These are phyloP conservation scores for Petunia secreta DNA, from an alignment of 257 asterid genomes.

Conservation along the genomic window DNA sequence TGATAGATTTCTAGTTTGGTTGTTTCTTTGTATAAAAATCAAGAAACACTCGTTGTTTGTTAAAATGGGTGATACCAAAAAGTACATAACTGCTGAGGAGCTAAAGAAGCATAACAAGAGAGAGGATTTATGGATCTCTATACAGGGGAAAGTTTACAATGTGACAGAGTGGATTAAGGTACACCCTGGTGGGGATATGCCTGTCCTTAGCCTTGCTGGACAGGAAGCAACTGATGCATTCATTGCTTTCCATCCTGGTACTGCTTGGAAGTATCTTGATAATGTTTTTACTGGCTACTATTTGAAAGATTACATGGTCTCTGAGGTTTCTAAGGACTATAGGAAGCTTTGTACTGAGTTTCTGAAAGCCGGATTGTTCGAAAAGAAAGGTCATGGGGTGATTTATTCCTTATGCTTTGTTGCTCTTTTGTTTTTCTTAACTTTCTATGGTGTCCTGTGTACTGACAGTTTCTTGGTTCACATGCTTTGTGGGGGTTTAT, in stretches of 20 bases:
- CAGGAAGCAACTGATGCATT: conserved; percentile 58
- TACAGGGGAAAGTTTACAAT: conserved; percentile 49
- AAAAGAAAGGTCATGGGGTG: conserved; percentile 51
- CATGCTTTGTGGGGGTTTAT: conserved; percentile 40
- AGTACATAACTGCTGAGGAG: conserved; percentile 43
- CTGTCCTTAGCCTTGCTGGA: conserved; percentile 45
- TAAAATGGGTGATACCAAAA: conserved; percentile 2
- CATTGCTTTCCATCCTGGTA: conserved; percentile 55
- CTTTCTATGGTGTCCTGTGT: conserved; percentile 42
- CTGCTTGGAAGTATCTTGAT: conserved; percentile 52
- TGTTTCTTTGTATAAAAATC: no score
- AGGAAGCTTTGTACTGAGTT: conserved; percentile 40
- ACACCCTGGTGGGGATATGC: conserved; percentile 53
- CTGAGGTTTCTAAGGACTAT: conserved; percentile 52
- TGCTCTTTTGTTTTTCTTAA: conserved; percentile 26
- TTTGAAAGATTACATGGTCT: conserved; percentile 43
- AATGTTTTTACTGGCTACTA: conserved; percentile 44
- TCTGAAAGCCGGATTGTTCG: conserved; percentile 46
- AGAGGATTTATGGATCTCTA: conserved; percentile 48
- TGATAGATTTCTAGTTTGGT: neutral
- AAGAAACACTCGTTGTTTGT: neutral
- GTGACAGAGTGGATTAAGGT: conserved; percentile 47
- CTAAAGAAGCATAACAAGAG: conserved; percentile 41
- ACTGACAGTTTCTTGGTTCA: conserved; percentile 37
- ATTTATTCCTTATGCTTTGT: conserved; percentile 34